Evolutionary conservation across 73 alveolate species (phyloP).

Genomic region (Stentor roeselii): DNA sequence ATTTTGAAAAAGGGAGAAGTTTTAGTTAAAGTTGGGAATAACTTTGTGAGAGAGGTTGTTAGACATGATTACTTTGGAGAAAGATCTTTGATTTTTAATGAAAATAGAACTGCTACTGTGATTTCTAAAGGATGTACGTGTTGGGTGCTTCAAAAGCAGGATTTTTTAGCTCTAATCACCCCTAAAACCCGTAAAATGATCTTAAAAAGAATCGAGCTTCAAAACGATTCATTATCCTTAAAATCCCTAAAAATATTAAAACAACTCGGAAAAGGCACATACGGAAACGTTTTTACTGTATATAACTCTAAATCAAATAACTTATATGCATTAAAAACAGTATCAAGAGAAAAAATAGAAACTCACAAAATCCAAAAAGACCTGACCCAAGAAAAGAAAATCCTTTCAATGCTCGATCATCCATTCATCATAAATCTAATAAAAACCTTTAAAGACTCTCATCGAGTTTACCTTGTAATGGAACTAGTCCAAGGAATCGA

Average conservation of each 20-base stretch:
- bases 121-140: constrained; percentile 33
- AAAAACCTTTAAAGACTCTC: constrained; percentile 41
- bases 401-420: constrained; percentile 37
- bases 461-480: constrained; percentile 36
- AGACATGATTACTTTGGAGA: constrained; percentile 24
- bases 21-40: neutral
- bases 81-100: neutral
- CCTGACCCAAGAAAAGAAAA: constrained; percentile 34
- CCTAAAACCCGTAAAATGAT: constrained; percentile 36
- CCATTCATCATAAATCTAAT: constrained; percentile 47
- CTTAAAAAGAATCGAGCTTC: constrained; percentile 26
- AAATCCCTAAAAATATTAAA: constrained; percentile 29
- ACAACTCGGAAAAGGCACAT: constrained; percentile 52
- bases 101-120: neutral
- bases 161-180: constrained; percentile 42
- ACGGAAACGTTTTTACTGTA: constrained; percentile 51
- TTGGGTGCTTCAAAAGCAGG: constrained; percentile 45
- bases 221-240: constrained; percentile 24
- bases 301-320: constrained; percentile 31
- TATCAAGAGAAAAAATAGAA: constrained; percentile 33
- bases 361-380: constrained; percentile 37
- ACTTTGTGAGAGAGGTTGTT: neutral
- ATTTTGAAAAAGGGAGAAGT: constrained; percentile 4
- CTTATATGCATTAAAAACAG: constrained; percentile 50
- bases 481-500: constrained; percentile 59